Conservation (phyloP, 148 eudicot species). For the Amaranthus palmeri region DNA sequence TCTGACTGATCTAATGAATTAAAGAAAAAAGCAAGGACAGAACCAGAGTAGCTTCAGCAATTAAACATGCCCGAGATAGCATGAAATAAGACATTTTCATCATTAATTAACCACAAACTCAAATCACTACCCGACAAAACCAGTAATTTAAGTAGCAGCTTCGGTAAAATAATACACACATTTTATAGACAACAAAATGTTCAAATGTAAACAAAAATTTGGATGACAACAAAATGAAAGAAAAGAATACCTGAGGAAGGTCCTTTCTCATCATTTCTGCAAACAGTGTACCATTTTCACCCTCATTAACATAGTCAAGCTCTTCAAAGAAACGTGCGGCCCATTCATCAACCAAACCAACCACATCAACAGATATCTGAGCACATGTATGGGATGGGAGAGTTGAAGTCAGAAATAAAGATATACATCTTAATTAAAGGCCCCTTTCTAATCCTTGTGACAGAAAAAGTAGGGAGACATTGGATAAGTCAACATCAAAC, state of each 20-base stretch:
- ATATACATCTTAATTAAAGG: background rate
- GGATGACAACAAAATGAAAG: background rate
- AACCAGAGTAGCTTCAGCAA: background rate
- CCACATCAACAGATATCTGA: conserved; percentile 90
- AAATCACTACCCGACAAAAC: background rate
- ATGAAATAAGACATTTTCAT: background rate
- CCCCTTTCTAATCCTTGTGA: background rate
- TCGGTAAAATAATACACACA: background rate
- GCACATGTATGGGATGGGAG: background rate
- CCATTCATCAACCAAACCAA: conserved; percentile 99
- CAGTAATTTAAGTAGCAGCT: background rate
- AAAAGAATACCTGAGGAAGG: conserved; percentile 79
- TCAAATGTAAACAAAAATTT: background rate
- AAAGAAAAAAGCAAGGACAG: background rate
- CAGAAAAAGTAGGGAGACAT: too few relatives aligned
- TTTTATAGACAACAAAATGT: too few relatives aligned
- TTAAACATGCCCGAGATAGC: background rate
- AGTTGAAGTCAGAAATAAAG: background rate
- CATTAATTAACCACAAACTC: background rate
- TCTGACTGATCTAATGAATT: too few relatives aligned
- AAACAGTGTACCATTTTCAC: conserved; percentile 87
- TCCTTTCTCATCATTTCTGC: conserved; percentile 99
- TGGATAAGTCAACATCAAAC: too few relatives aligned
- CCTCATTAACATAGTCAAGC: conserved; percentile 96
- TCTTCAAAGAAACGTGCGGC: conserved; percentile 99